Evolutionary conservation across 2,329 filamentous ascomycete genomes (phyloP), one percentile per base, ranked within the genome.

Genomic region (Fusarium dimerum): DNA sequence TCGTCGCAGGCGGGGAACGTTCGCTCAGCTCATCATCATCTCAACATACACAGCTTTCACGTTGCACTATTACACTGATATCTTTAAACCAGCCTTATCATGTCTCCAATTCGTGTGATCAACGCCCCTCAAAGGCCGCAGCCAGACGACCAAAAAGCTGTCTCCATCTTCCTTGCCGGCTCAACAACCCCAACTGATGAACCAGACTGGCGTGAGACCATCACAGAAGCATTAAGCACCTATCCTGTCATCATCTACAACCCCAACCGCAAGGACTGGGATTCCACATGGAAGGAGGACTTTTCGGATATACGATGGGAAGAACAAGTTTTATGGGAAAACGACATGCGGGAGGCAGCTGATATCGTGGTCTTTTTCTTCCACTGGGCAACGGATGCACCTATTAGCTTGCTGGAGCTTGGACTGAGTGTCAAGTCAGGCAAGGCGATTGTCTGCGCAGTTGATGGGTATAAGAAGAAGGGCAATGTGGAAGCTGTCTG

Each of bases 401-500:
- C 82, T 2, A 75, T 87, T 26, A 84, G 78, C 34, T 67, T 88
- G 62, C 67, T 87, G 42, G 85, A 88, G 68, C 67, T 88, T 16
- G 85, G 85, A 0, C 68, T 88, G 5, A 78, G 71, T 44, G 77
- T 77, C 3, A 69, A 62, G 15, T 47, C 52, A 10, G 69, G 69
- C 1, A 81, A 77, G 62, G 72, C 75, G 1, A 69, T 87, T 11
- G 82, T 86, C 1, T 78, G 78, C 40, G 83, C 79, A 43, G 72
- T 76, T 2, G 65, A 73, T 20, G 74, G 73, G 0, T 88, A 82
- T 60, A 76, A 68, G 68, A 84, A 84, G 65, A 74, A 74, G n/a
- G 84, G 82, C 0, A 86, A 88, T 56, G 81, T 88, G 32, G 72
- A 82, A 60, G 70, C 84, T 13, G 76, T 85, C 10, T 86, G 83